Conservation (phyloP, 371 early-diverging fungal species). For the Mortierella polycephala region DNA sequence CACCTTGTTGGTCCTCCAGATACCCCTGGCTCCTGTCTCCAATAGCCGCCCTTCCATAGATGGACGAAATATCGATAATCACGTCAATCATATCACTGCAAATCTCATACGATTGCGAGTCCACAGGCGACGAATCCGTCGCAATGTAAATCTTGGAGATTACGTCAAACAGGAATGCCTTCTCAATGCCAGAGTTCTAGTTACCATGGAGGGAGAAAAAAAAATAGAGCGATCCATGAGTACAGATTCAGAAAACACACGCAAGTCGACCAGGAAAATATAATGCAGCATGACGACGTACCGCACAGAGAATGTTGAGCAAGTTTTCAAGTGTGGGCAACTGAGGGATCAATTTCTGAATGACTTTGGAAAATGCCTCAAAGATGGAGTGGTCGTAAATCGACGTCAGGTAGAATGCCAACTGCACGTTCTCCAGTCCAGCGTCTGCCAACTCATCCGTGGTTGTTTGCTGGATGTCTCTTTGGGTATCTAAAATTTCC, state of each 20-base stretch:
- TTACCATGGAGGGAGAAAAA: background rate
- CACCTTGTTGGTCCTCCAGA: constrained; percentile 40
- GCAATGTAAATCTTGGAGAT: constrained; percentile 93
- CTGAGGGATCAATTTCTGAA: constrained; percentile 91
- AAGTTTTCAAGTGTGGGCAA: constrained; percentile 91
- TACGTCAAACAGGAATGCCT: constrained; percentile 94
- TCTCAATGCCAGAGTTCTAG: constrained; percentile 94
- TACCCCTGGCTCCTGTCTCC: constrained; percentile 49
- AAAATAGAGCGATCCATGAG: background rate
- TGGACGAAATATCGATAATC: constrained; percentile 83
- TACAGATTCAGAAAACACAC: no score
- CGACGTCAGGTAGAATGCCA: constrained; percentile 90
- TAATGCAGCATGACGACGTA: constrained; percentile 52
- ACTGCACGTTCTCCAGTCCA: constrained; percentile 80
- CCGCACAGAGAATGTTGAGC: constrained; percentile 91
- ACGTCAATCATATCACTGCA: constrained; percentile 97
- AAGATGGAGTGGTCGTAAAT: constrained; percentile 96
- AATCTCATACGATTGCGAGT: constrained; percentile 91
- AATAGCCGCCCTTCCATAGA: constrained; percentile 75
- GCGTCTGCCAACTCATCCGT: constrained; percentile 88
- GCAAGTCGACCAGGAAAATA: background rate
- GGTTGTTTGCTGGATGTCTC: constrained; percentile 92
- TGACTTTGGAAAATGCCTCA: constrained; percentile 95
- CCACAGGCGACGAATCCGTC: constrained; percentile 94
- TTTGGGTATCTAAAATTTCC: constrained; percentile 79